Percentiles rank a stretch among this genome's conserved stretches.
These are phyloP conservation scores for Microbotryomycetes sp. DNA, from an alignment of 1,284 basidiomycete genomes.

Conservation along the genomic window DNA sequence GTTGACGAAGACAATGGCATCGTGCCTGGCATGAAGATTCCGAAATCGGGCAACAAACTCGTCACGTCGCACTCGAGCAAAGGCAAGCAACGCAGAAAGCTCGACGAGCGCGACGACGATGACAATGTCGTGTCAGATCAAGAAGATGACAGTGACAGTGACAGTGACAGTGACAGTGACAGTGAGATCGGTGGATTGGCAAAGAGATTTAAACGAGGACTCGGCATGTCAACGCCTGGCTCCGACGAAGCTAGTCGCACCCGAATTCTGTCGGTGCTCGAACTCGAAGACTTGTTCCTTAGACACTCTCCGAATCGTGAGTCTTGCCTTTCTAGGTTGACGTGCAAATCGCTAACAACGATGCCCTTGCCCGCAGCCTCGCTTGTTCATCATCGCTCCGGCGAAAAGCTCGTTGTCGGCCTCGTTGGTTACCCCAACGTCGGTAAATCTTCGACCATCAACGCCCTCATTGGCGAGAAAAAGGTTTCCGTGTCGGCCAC, in stretches of 20 bases:
- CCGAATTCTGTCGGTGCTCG: constrained; percentile 74
- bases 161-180: constrained; percentile 36
- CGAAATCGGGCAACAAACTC: constrained; percentile 35
- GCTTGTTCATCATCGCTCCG: constrained; percentile 54
- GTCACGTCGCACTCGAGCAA: background rate
- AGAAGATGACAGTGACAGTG: constrained; percentile 26
- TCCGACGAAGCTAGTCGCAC: constrained; percentile 58
- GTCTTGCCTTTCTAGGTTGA: background rate
- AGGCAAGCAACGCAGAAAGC: background rate
- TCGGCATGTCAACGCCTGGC: constrained; percentile 26
- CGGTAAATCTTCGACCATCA: constrained; percentile 56
- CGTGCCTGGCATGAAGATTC: constrained; percentile 29
- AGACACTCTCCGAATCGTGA: constrained; percentile 60
- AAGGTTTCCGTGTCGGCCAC: constrained; percentile 97
- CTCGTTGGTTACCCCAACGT: constrained; percentile 59
- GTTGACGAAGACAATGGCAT: constrained; percentile 40
- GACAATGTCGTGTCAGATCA: constrained; percentile 33
- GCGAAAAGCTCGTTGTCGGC: constrained; percentile 63
- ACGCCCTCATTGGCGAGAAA: constrained; percentile 59
- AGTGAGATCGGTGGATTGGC: constrained; percentile 43
- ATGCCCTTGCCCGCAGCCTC: constrained; percentile 52
- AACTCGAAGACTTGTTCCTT: constrained; percentile 82
- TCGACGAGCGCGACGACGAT: constrained; percentile 17
- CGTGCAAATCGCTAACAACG: background rate
- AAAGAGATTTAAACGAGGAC: constrained; percentile 21